Evolutionary conservation across 495 filamentous ascomycete genomes (phyloP).

Genomic region (Hamigera avellanea): DNA sequence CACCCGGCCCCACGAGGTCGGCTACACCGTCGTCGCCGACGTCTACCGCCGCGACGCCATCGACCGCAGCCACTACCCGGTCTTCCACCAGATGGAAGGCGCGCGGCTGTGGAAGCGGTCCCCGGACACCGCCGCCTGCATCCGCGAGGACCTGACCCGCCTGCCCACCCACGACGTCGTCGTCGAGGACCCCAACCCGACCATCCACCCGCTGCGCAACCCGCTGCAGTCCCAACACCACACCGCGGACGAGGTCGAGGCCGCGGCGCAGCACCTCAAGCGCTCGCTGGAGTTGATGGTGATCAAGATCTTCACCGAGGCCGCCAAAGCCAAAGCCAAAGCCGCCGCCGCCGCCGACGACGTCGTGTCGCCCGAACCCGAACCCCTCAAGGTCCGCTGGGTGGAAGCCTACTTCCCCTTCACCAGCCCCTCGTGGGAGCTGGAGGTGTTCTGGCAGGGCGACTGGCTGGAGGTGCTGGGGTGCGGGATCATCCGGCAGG

Average conservation of each 20-base stretch:
- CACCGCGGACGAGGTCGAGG: constrained; percentile 63
- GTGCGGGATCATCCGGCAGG: constrained; percentile 81
- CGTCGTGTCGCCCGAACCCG: constrained; percentile 18
- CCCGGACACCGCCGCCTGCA: constrained; percentile 24
- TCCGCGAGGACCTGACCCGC: constrained; percentile 50
- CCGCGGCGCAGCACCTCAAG: constrained; percentile 78
- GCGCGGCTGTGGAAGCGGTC: constrained; percentile 71
- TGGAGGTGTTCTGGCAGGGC: constrained; percentile 90
- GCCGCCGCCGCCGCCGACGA: constrained; percentile 32
- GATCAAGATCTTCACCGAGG: constrained; percentile 75
- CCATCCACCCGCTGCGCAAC: constrained; percentile 67
- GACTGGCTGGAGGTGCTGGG: constrained; percentile 93
- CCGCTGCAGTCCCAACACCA: constrained; percentile 68
- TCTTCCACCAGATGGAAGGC: constrained; percentile 99
- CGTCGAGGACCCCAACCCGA: constrained; percentile 78
- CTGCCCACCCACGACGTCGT: constrained; percentile 60
- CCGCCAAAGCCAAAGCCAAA: constrained; percentile 58
- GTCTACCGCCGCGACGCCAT: constrained; percentile 94
- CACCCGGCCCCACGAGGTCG: constrained; percentile 50
- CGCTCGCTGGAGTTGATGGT: constrained; percentile 80
- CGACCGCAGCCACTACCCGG: constrained; percentile 86
- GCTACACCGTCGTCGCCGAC: constrained; percentile 88
- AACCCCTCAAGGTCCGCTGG: constrained; percentile 81
- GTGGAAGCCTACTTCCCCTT: constrained; percentile 95
- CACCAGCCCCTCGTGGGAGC: constrained; percentile 87